Evolutionary conservation across 805 yeast genomes (phyloP).

Genomic region (Saccharomycopsis schoenii): DNA sequence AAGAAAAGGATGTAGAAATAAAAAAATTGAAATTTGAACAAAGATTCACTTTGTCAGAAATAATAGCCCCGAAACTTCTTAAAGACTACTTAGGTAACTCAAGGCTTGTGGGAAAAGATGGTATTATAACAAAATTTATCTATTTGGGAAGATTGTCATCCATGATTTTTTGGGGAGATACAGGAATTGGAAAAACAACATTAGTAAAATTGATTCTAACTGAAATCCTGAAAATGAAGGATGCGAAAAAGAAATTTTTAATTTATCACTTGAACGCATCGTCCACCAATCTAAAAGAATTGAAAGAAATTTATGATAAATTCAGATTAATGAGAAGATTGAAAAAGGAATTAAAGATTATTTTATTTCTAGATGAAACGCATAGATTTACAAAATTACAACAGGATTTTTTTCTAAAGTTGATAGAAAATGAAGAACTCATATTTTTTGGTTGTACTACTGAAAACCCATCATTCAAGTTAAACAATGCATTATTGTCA

Average conservation of each 20-base stretch:
- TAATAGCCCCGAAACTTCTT: constrained; percentile 62
- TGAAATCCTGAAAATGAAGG: constrained; percentile 21
- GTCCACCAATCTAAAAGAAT: constrained; percentile 52
- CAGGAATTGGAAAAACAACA: constrained; percentile 90
- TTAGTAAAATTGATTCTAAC: constrained; percentile 44
- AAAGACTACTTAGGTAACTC: constrained; percentile 75
- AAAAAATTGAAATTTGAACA: constrained; percentile 15
- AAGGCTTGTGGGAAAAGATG: constrained; percentile 58
- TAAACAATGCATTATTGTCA: constrained; percentile 75
- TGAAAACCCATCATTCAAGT: constrained; percentile 80
- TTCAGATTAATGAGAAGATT: constrained; percentile 25
- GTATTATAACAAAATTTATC: constrained; percentile 59
- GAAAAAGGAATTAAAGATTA: constrained; percentile 38
- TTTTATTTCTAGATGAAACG: constrained; percentile 85
- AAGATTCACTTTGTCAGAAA: constrained; percentile 53
- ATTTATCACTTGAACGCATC: constrained; percentile 86
- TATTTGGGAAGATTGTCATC: constrained; percentile 61
- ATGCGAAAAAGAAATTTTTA: constrained; percentile 24
- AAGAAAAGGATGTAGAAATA: constrained; percentile 9
- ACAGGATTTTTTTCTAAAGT: constrained; percentile 79
- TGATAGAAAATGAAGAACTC: constrained; percentile 75
- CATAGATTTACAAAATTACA: constrained; percentile 81
- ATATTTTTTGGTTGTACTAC: constrained; percentile 91
- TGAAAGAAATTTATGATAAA: constrained; percentile 48
- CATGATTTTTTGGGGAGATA: constrained; percentile 88